Percentiles rank a stretch among this genome's conserved stretches.
These are phyloP conservation scores for Porcisia hertigi DNA, from an alignment of 208 protist genomes.

Conservation along the genomic window DNA sequence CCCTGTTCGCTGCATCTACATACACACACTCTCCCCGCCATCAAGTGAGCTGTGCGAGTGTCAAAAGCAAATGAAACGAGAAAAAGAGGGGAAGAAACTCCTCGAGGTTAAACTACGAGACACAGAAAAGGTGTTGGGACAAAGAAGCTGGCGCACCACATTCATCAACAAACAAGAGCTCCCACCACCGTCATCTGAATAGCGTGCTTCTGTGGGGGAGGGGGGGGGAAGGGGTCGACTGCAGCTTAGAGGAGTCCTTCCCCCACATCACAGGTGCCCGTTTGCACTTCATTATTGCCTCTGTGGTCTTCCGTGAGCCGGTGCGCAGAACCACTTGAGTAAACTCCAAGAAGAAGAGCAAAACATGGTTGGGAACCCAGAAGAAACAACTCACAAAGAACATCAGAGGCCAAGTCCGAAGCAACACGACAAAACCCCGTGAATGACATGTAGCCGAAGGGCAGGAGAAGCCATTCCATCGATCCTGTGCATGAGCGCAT, in stretches of 20 bases:
- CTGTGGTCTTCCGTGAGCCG: neutral
- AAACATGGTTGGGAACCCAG: neutral
- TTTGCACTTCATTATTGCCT: neutral
- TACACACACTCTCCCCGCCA: too few species aligned
- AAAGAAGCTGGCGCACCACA: neutral
- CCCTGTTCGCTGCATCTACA: too few species aligned
- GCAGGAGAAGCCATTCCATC: neutral
- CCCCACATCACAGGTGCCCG: too few species aligned
- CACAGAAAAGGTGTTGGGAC: slow-evolving; percentile 1
- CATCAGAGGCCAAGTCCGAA: slow-evolving; percentile 11
- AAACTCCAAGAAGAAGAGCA: neutral
- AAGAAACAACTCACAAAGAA: slow-evolving; percentile 3
- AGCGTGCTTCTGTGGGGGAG: neutral
- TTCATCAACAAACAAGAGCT: neutral
- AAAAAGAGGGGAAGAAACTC: slow-evolving; percentile 5
- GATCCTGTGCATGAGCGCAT: neutral
- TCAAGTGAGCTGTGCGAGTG: too few species aligned
- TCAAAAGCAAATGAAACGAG: neutral
- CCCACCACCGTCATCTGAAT: neutral
- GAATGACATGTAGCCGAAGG: neutral
- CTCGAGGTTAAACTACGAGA: slow-evolving; percentile 7
- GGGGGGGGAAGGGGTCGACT: neutral
- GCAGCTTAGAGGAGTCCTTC: neutral
- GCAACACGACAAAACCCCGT: neutral
- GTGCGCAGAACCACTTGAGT: neutral